These are phyloP conservation scores for Plantago ovata DNA, from an alignment of 257 asterid genomes.

Conservation along the genomic window DNA sequence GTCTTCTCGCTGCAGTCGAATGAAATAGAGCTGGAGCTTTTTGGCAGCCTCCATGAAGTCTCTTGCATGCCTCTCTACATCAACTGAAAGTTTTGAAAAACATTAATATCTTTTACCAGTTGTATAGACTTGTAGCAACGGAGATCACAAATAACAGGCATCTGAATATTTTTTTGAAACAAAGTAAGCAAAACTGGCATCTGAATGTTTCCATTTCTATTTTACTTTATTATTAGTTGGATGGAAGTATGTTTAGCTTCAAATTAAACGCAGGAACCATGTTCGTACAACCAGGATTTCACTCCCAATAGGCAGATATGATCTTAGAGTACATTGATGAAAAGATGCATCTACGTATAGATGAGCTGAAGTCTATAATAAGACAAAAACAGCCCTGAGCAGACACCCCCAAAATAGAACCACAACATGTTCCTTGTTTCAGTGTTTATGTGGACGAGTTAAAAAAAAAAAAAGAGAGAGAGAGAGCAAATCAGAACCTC, in stretches of 20 bases:
- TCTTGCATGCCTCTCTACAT: conserved; percentile 95
- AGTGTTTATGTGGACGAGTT: too few species aligned
- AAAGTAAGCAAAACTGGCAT: too few species aligned
- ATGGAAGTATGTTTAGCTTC: neutral
- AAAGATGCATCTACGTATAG: too few species aligned
- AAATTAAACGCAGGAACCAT: neutral
- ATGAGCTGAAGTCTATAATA: too few species aligned
- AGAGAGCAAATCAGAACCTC: too few species aligned
- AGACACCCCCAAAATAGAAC: too few species aligned
- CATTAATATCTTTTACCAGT: neutral
- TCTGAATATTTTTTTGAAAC: too few species aligned
- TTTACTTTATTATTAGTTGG: neutral
- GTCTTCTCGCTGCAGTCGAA: conserved; percentile 82
- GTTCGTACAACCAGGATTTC: neutral
- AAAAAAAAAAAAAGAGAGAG: too few species aligned
- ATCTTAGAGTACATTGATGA: too few species aligned
- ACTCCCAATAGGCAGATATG: too few species aligned
- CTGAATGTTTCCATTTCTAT: neutral
- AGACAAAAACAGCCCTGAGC: too few species aligned
- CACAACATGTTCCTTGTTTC: too few species aligned
- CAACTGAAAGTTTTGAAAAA: conserved; percentile 46
- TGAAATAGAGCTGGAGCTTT: conserved; percentile 81
- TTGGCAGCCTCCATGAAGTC: conserved; percentile 98
- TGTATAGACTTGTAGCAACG: neutral
- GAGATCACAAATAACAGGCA: neutral